A percentile compares a stretch with the other conserved stretches of the same genome.
Evolutionary conservation across 768 basidiomycete genomes (phyloP).

Genomic region (Mycena olivaceomarginata): DNA sequence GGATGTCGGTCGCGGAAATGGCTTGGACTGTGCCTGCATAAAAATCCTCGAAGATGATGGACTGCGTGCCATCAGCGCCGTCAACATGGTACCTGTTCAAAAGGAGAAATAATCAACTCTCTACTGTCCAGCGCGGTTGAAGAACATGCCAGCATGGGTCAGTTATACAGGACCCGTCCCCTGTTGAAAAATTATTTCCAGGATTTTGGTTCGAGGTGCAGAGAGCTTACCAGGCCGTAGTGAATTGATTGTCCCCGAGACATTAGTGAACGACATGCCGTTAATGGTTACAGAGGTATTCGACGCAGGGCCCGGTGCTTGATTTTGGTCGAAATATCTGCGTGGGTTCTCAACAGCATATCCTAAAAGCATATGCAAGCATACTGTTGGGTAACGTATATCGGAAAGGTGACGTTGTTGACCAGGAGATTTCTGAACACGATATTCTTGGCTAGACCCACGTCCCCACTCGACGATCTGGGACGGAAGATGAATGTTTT

Average conservation of each 20-base stretch:
- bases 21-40: constrained; percentile 28
- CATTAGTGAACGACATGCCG: constrained; percentile 28
- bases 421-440: constrained; percentile 32
- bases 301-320: constrained; percentile 39
- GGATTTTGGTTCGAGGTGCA: too few species aligned
- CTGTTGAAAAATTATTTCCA: background rate
- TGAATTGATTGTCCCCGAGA: constrained; percentile 39
- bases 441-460: constrained; percentile 34
- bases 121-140: background rate
- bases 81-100: constrained; percentile 35
- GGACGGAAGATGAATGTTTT: background rate
- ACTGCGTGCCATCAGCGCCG: constrained; percentile 36
- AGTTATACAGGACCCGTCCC: constrained; percentile 41
- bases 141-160: constrained; percentile 36
- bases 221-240: constrained; percentile 19
- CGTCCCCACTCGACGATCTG: constrained; percentile 31
- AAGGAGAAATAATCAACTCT: too few species aligned
- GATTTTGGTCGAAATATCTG: constrained; percentile 42
- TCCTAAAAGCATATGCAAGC: background rate
- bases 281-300: constrained; percentile 33
- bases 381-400: constrained; percentile 41
- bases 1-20: constrained; percentile 30
- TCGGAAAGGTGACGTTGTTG: constrained; percentile 41
- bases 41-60: constrained; percentile 39
- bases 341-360: background rate